phyloP scores from a whole-genome alignment of 139 green algal genomes.

The Chlorella vulgaris region DNA sequence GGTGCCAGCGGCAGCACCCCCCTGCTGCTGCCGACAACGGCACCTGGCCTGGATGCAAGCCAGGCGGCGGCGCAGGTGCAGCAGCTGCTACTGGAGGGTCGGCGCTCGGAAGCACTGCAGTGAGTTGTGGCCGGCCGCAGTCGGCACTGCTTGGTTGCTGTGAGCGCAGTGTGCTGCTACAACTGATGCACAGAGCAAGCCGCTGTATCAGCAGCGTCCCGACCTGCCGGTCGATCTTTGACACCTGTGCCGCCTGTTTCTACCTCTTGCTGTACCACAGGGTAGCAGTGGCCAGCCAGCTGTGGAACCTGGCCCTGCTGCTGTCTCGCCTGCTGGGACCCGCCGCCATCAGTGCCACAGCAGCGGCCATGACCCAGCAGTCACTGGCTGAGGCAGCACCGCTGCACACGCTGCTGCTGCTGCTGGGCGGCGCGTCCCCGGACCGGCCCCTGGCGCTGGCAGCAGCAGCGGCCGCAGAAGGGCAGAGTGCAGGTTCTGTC shows the following conservation, averaged over 20 bases:
- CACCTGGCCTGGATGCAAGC: background rate
- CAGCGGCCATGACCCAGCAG: slow-evolving; percentile 49
- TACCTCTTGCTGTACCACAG: slow-evolving; percentile 7
- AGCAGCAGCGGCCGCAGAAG: background rate
- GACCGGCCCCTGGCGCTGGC: slow-evolving; percentile 36
- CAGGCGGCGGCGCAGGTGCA: slow-evolving; percentile 53
- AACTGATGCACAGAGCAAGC: no score
- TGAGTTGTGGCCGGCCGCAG: slow-evolving; percentile 1
- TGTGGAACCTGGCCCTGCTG: slow-evolving; percentile 78
- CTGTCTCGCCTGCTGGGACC: slow-evolving; percentile 53
- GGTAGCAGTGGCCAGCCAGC: slow-evolving; percentile 41
- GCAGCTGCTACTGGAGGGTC: slow-evolving; percentile 61
- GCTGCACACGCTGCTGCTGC: slow-evolving; percentile 66
- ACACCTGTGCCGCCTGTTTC: background rate
- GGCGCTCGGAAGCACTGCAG: slow-evolving; percentile 56
- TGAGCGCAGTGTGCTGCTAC: background rate
- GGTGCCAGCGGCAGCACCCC: background rate
- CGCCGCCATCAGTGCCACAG: slow-evolving; percentile 37
- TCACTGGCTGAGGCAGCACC: slow-evolving; percentile 53
- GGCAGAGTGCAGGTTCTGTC: background rate
- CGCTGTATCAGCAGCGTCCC: background rate
- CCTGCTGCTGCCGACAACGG: slow-evolving; percentile 3
- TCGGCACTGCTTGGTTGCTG: background rate
- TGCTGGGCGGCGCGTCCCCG: slow-evolving; percentile 61
- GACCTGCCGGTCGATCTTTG: background rate